Evolutionary conservation across 331 rosid species (phyloP), one percentile per base, ranked within the genome.

Genomic region (Phaseolus coccineus): DNA sequence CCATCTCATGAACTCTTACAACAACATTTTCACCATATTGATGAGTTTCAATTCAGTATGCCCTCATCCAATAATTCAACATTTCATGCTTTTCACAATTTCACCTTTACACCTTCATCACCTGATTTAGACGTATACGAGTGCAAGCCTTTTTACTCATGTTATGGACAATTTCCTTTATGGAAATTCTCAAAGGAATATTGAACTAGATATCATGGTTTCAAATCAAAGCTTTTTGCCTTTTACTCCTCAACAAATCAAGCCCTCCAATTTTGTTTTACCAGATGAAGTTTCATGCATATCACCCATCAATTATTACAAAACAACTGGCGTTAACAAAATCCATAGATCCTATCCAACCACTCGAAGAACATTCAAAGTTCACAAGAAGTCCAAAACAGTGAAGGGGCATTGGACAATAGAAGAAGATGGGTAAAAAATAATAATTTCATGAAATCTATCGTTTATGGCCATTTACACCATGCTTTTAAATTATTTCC

Each of bases 341-440:
- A 86, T 55, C 25, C 80, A 47, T 19, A 77, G 57, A 65, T 10
- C 59, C 16, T 75, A 84, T 19, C 42, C 80, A 52, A 39, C 52
- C 28, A 44, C 81, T 37, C 85, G 82, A 48, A 87, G 83, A 55
- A 19, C 82, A 13, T 47, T 37, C 63, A 91, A 88, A 75, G 80
- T 72, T 66, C 83, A 83, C 27, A 93, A 83, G 83, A 95, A 85
- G 83, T 63, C 85, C 71, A 87, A 77, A 71, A 74, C 84, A 16
- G 85, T 95, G 52, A 95, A 95, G 78, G 99, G 99, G 0, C 98
- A 91, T 24, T 95, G 99, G 99, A 90, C 96, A 4, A 62, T 30
- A 66, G 93, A 90, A 77, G 99, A 92, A 86, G 97, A 95, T 87
- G 84, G 99, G 99, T 94, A 89, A 19, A 6, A 24, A 46, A 19